These are phyloP conservation scores for Cercospora beticola DNA, from an alignment of 2,329 filamentous ascomycete genomes.

Conservation along the genomic window DNA sequence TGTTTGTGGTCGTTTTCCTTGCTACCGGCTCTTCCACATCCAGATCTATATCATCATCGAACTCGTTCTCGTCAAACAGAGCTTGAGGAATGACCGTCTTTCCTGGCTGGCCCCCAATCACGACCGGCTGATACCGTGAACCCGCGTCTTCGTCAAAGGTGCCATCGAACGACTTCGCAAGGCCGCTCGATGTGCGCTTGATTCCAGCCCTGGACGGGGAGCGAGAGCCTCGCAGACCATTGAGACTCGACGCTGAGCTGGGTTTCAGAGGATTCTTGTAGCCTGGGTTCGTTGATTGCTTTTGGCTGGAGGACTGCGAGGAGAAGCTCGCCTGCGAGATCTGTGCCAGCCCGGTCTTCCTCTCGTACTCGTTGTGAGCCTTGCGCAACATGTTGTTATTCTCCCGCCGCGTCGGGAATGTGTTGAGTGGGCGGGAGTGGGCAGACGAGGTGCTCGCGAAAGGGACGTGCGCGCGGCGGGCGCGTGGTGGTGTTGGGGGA, in stretches of 20 bases:
- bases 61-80: conserved; percentile 73
- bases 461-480: conserved; percentile 10
- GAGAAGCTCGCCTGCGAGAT: conserved; percentile 56
- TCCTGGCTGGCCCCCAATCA: conserved; percentile 43
- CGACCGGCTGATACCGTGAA: conserved; percentile 33
- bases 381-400: conserved; percentile 42
- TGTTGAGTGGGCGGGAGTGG: neutral
- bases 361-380: conserved; percentile 43
- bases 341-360: conserved; percentile 35
- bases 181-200: conserved; percentile 49
- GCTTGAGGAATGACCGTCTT: conserved; percentile 23
- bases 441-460: conserved; percentile 12
- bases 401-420: conserved; percentile 15
- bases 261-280: conserved; percentile 39
- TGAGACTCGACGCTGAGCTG: conserved; percentile 31
- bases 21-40: conserved; percentile 64
- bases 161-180: conserved; percentile 47
- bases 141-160: conserved; percentile 39
- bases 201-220: conserved; percentile 26
- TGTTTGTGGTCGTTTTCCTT: conserved; percentile 41
- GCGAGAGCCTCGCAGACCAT: conserved; percentile 26
- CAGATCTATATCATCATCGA: conserved; percentile 78
- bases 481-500: conserved; percentile 23
- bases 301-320: conserved; percentile 57
- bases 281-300: conserved; percentile 38